Percentiles rank a stretch among this genome's conserved stretches.
Conservation (phyloP, 1,284 basidiomycete genomes). For the Austroboletus novae-zelandiae region DNA sequence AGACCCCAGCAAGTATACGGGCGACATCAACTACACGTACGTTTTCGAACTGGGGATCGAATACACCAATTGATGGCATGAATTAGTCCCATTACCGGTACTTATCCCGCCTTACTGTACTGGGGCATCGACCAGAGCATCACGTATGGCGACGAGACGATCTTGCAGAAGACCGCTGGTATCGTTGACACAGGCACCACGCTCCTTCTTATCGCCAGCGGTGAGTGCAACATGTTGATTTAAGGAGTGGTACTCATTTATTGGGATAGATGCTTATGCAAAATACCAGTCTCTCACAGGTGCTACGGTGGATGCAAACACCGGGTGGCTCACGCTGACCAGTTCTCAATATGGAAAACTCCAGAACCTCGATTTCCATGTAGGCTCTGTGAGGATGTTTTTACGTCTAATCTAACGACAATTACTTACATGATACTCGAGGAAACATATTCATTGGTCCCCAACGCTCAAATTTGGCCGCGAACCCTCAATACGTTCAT, state of each 20-base stretch:
- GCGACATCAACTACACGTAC: slow-evolving; percentile 44
- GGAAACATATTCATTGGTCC: slow-evolving; percentile 39
- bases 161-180: slow-evolving; percentile 51
- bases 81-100: slow-evolving; percentile 44
- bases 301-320: slow-evolving; percentile 41
- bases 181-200: slow-evolving; percentile 59
- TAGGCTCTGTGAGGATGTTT: slow-evolving; percentile 34
- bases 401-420: neutral
- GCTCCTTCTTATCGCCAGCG: slow-evolving; percentile 38
- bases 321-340: slow-evolving; percentile 42
- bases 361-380: slow-evolving; percentile 41
- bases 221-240: slow-evolving; percentile 13
- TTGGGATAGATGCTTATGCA: slow-evolving; percentile 45
- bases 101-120: slow-evolving; percentile 45
- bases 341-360: slow-evolving; percentile 37
- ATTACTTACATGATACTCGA: slow-evolving; percentile 8
- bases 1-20: slow-evolving; percentile 48
- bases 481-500: slow-evolving; percentile 41
- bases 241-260: neutral
- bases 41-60: slow-evolving; percentile 12
- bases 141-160: slow-evolving; percentile 45
- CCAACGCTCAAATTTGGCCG: slow-evolving; percentile 53
- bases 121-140: slow-evolving; percentile 66
- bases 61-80: neutral
- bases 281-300: slow-evolving; percentile 53